Conservation (phyloP, 768 basidiomycete species). For the Cytidiella melzeri region DNA sequence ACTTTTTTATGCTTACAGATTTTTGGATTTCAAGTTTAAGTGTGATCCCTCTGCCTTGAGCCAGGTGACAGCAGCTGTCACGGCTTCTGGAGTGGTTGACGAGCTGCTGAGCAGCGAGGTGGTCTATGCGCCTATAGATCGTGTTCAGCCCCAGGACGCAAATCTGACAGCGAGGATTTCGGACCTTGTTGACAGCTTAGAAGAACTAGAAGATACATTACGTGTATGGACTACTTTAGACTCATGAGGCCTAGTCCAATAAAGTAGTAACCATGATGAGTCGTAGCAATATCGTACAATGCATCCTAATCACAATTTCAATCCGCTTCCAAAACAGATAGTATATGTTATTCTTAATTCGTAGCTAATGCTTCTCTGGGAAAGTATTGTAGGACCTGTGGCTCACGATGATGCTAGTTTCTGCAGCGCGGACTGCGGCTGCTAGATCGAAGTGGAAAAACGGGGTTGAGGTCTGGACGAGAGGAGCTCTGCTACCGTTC, state of each 20-base stretch:
- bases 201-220: conserved; percentile 52
- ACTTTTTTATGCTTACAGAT: background rate
- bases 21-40: conserved; percentile 31
- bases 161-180: conserved; percentile 32
- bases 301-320: background rate
- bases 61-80: conserved; percentile 32
- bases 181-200: conserved; percentile 44
- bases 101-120: conserved; percentile 45
- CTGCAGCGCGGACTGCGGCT: conserved; percentile 26
- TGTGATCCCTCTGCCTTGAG: conserved; percentile 37
- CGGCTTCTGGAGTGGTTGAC: conserved; percentile 24
- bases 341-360: no score
- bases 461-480: conserved; percentile 53
- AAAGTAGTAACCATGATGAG: no score
- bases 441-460: conserved; percentile 75
- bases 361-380: background rate
- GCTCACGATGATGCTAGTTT: conserved; percentile 13
- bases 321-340: background rate
- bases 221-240: conserved; percentile 54
- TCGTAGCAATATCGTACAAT: no score
- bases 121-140: conserved; percentile 47
- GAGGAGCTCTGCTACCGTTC: conserved; percentile 7
- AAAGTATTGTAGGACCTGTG: background rate
- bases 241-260: conserved; percentile 2
- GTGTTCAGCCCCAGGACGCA: conserved; percentile 33